Evolutionary conservation across 2,329 filamentous ascomycete genomes (phyloP).

Genomic region (Neofusicoccum ribis): DNA sequence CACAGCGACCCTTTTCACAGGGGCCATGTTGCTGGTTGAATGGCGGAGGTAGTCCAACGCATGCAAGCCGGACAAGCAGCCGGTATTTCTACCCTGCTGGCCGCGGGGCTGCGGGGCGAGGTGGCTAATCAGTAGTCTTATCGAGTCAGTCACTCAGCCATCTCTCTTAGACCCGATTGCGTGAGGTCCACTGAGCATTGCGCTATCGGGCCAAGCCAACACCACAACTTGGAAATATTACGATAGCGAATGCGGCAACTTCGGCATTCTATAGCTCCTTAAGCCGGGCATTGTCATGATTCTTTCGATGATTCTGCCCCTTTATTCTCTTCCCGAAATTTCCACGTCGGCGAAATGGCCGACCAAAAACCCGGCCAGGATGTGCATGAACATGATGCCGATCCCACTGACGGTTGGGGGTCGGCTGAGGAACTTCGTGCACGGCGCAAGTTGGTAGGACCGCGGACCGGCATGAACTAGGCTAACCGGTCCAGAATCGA

Average conservation of each 20-base stretch:
- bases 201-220: slow-evolving; percentile 14
- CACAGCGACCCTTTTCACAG: slow-evolving; percentile 48
- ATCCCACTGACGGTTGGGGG: not conserved
- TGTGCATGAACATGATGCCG: not conserved
- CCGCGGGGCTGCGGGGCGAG: not conserved
- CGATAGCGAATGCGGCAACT: not conserved
- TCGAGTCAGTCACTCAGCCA: not conserved
- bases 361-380: not conserved
- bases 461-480: not conserved
- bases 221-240: not conserved
- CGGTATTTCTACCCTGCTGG: not conserved
- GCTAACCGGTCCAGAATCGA: slow-evolving; percentile 44
- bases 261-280: not conserved
- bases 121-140: not conserved
- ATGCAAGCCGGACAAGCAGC: not conserved
- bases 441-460: not conserved
- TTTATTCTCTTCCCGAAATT: not conserved
- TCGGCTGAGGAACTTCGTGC: not conserved
- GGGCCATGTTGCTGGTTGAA: not conserved
- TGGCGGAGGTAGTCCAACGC: not conserved
- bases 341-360: not conserved
- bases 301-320: not conserved
- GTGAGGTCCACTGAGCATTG: not conserved
- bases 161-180: not conserved
- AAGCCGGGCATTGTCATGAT: not conserved